Conservation (phyloP, 169 alveolate genomes). For the Prorocentrum cordatum region DNA sequence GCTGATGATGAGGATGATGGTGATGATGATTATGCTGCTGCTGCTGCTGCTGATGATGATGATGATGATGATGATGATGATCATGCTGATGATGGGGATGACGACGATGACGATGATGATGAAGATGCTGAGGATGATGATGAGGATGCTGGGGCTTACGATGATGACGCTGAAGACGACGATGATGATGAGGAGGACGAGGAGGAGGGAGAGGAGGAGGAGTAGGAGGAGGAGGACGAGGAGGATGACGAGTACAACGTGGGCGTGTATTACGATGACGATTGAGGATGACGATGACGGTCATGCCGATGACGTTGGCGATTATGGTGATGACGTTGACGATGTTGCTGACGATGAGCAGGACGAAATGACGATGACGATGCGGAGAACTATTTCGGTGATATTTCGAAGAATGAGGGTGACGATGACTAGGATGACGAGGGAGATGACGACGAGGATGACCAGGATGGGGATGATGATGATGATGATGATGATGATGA, state of each 20-base stretch:
- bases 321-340: not conserved
- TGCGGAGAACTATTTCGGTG: not conserved
- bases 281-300: not conserved
- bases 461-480: too few species aligned
- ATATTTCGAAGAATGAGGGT: too few species aligned
- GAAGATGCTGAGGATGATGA: not conserved
- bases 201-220: too few species aligned
- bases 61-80: not conserved
- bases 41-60: not conserved
- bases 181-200: not conserved
- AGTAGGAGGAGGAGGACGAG: too few species aligned
- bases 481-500: too few species aligned
- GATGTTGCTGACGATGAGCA: not conserved
- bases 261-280: too few species aligned
- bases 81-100: not conserved
- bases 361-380: not conserved
- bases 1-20: not conserved
- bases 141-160: not conserved
- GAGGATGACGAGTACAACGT: too few species aligned
- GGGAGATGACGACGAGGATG: too few species aligned
- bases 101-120: not conserved
- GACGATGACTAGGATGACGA: too few species aligned
- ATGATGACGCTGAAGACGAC: not conserved
- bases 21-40: not conserved
- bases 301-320: not conserved